These are phyloP conservation scores for Trichosanthes truncata DNA, from an alignment of 306 rosid species.

Conservation along the genomic window DNA sequence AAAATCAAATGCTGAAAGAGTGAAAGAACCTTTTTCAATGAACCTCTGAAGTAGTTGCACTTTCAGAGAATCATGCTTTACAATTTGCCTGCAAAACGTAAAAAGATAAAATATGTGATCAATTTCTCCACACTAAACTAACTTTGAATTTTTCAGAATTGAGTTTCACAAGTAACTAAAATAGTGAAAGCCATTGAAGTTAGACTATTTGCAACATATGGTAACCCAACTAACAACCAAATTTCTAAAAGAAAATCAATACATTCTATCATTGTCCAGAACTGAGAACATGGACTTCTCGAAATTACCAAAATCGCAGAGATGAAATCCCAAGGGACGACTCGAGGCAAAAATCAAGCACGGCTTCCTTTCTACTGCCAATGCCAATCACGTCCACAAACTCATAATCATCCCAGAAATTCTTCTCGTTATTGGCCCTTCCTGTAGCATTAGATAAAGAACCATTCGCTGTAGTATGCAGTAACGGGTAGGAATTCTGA, in stretches of 20 bases:
- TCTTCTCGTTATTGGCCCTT: slow-evolving; percentile 16
- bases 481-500: slow-evolving; percentile 17
- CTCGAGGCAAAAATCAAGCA: slow-evolving; percentile 61
- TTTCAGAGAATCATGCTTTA: slow-evolving; percentile 43
- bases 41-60: slow-evolving; percentile 48
- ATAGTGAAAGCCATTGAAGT: not conserved
- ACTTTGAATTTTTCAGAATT: not conserved
- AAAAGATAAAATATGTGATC: not conserved
- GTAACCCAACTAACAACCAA: not conserved
- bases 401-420: slow-evolving; percentile 36
- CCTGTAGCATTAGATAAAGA: slow-evolving; percentile 17
- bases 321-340: slow-evolving; percentile 51
- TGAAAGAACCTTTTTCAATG: slow-evolving; percentile 40
- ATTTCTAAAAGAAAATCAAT: not conserved
- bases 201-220: not conserved
- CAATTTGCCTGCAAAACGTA: slow-evolving; percentile 48
- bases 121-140: not conserved
- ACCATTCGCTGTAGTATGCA: slow-evolving; percentile 22
- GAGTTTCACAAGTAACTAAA: not conserved
- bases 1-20: not conserved
- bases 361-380: slow-evolving; percentile 85
- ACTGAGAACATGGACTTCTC: not conserved
- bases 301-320: slow-evolving; percentile 55
- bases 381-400: slow-evolving; percentile 62
- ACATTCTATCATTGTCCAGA: not conserved